Conservation (phyloP, 2,329 filamentous ascomycete species). For the Colletotrichum australisinense region DNA sequence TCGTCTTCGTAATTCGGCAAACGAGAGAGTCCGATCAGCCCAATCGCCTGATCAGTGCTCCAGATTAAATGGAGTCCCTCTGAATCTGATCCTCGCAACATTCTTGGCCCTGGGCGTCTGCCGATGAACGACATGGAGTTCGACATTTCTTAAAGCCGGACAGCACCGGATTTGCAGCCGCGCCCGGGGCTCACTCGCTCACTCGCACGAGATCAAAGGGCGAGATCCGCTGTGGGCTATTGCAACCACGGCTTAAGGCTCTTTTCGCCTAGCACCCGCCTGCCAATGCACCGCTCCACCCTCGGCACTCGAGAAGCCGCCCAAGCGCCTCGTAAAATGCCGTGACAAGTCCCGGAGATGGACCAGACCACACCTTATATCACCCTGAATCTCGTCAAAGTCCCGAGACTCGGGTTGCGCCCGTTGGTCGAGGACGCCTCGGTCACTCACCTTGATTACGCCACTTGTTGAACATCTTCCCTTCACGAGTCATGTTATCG, state of each 20-base stretch:
- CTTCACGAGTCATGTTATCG: slow-evolving; percentile 25
- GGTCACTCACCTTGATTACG: slow-evolving; percentile 25
- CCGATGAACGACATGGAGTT: slow-evolving; percentile 19
- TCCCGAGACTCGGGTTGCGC: slow-evolving; percentile 19
- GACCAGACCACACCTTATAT: slow-evolving; percentile 36
- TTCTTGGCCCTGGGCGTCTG: slow-evolving; percentile 6
- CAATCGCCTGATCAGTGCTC: slow-evolving; percentile 31
- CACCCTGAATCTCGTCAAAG: slow-evolving; percentile 31
- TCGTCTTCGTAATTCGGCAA: slow-evolving; percentile 33
- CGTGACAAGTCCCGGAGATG: slow-evolving; percentile 35
- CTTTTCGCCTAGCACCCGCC: slow-evolving; percentile 32
- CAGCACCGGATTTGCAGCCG: slow-evolving; percentile 31
- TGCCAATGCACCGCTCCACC: slow-evolving; percentile 31
- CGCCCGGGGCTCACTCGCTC: slow-evolving; percentile 30
- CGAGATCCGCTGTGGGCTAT: slow-evolving; percentile 33
- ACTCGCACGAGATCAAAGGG: slow-evolving; percentile 33
- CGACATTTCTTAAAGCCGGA: slow-evolving; percentile 25
- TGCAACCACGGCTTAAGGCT: slow-evolving; percentile 27
- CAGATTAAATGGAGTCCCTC: slow-evolving; percentile 24
- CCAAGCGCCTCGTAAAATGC: slow-evolving; percentile 33
- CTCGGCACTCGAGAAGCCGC: slow-evolving; percentile 34
- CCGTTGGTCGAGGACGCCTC: slow-evolving; percentile 9
- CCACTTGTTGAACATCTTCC: slow-evolving; percentile 7
- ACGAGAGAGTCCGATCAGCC: slow-evolving; percentile 32
- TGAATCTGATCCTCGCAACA: slow-evolving; percentile 21